These are phyloP conservation scores for Penicillium dipodomyicola DNA, from an alignment of 495 filamentous ascomycete genomes.

Conservation along the genomic window DNA sequence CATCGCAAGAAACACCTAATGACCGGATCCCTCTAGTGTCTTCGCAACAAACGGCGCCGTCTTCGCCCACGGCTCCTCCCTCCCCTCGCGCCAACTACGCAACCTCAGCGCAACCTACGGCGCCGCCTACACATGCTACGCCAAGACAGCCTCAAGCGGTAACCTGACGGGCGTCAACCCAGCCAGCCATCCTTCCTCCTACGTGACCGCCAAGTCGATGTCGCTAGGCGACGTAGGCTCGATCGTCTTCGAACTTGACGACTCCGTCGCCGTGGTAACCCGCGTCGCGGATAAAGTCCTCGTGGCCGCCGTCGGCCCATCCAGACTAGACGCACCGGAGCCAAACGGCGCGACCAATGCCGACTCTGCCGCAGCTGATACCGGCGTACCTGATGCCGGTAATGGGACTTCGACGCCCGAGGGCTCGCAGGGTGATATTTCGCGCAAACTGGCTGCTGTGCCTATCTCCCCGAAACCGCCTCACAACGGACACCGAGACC, in stretches of 20 bases:
- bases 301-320: slow-evolving; percentile 44
- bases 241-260: slow-evolving; percentile 49
- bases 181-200: slow-evolving; percentile 47
- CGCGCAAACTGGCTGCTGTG: slow-evolving; percentile 12
- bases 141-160: slow-evolving; percentile 44
- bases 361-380: slow-evolving; percentile 8
- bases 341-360: slow-evolving; percentile 15
- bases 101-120: slow-evolving; percentile 50
- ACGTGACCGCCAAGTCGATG: slow-evolving; percentile 47
- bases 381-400: slow-evolving; percentile 7
- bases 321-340: slow-evolving; percentile 25
- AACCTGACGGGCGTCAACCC: slow-evolving; percentile 51
- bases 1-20: neutral
- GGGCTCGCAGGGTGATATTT: slow-evolving; percentile 15
- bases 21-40: slow-evolving; percentile 25
- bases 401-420: slow-evolving; percentile 20
- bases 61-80: slow-evolving; percentile 46
- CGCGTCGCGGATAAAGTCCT: slow-evolving; percentile 47
- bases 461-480: slow-evolving; percentile 15
- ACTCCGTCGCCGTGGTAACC: slow-evolving; percentile 47
- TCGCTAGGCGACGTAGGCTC: slow-evolving; percentile 51
- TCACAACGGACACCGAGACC: slow-evolving; percentile 31
- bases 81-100: slow-evolving; percentile 43
- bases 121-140: slow-evolving; percentile 49
- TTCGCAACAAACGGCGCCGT: slow-evolving; percentile 49